Base-by-base conservation (phyloP, 805 yeast species). In the Lipomyces starkeyi region DNA sequence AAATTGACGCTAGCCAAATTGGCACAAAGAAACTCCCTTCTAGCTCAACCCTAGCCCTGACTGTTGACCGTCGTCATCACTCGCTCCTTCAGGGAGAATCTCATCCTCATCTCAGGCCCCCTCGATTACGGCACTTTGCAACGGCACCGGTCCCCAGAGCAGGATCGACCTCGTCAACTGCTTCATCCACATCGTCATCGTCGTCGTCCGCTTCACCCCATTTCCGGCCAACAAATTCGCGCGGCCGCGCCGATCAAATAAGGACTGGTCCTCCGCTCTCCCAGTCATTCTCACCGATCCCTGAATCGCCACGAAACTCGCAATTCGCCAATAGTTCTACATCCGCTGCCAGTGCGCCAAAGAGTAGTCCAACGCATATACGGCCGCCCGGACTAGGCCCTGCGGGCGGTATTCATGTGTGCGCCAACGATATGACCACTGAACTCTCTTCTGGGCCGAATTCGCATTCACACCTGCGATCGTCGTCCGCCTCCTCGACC, bases 131-230 rank as follows among this genome's bases (percentile, higher is more conserved):
- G 54, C 56, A 53, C 11, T 25, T 13, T 6, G 56, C 34, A 25
- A 14, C 56, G 17, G 34, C 17, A 13, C 34, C 29, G 6, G 3
- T 53, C 34, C 27, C 34, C 13, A 25, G 34, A 29, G 34, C 56
- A 25, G 56, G n/a, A 25, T 53, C 56, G n/a, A 22, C 56, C 27
- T 53, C 64, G 32, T 25, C 62, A 22, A 49, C 64, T 2, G 20
- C 58, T 14, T 53, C 62, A 32, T 61, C 68, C 25, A n/a, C 62
- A 49, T 40, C 58, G 29, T 58, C 58, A 27, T 58, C 62, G 55
- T 52, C 66, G 59, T 49, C 52, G 22, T 54, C 65, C 29, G 52
- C 49, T 20, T 32, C 32, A 4, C 32, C 47, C 13, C 56, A 53
- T 53, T n/a, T 53, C 29, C 27, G 56, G 34, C 34, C 27, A 5